Evolutionary conservation across 106 monocot species (phyloP).

Genomic region (Chionographis japonica): DNA sequence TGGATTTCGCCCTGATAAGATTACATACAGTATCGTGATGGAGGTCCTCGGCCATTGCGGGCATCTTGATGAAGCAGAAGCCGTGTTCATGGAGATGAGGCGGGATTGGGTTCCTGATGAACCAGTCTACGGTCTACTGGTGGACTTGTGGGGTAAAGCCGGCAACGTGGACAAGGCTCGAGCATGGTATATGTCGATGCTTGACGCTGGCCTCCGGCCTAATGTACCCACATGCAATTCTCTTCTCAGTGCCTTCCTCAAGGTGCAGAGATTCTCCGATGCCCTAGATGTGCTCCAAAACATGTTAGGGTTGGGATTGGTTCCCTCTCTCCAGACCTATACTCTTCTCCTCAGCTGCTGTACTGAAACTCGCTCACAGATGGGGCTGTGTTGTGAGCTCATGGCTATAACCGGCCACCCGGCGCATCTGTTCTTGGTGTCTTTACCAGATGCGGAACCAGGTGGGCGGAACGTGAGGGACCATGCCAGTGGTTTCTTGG

Average conservation of each 20-base stretch:
- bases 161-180: conserved; percentile 75
- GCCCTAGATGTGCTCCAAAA: conserved; percentile 56
- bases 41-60: conserved; percentile 82
- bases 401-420: conserved; percentile 92
- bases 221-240: conserved; percentile 95
- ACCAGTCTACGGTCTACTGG: conserved; percentile 82
- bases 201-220: conserved; percentile 67
- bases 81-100: conserved; percentile 75
- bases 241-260: conserved; percentile 78
- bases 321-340: conserved; percentile 88
- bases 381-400: conserved; percentile 47
- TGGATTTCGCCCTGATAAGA: conserved; percentile 86
- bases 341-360: conserved; percentile 86
- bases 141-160: conserved; percentile 95
- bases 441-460: conserved; percentile 74
- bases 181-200: conserved; percentile 80
- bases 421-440: conserved; percentile 63
- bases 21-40: conserved; percentile 93
- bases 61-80: conserved; percentile 70
- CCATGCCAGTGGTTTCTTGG: conserved; percentile 65
- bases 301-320: conserved; percentile 60
- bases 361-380: conserved; percentile 38
- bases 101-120: conserved; percentile 82
- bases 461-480: conserved; percentile 71
- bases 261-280: conserved; percentile 51